These are phyloP conservation scores for Houttuynia cordata DNA, from an alignment of 164 flowering plant genomes.

Conservation along the genomic window DNA sequence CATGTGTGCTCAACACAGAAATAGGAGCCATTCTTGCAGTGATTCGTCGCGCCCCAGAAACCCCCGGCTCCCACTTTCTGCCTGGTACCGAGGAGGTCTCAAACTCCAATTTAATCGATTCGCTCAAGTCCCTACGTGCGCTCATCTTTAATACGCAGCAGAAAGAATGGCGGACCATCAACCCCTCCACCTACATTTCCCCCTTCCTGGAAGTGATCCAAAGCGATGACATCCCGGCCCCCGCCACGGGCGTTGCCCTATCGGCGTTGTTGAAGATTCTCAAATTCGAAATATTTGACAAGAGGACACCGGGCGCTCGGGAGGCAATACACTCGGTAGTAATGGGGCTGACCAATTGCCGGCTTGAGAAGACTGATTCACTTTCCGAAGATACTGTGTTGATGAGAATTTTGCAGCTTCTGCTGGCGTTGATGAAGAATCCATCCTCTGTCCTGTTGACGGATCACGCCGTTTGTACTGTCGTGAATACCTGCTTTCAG, in stretches of 20 bases:
- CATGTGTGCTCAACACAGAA: slow-evolving; percentile 89
- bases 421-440: slow-evolving; percentile 42
- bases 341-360: slow-evolving; percentile 43
- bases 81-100: slow-evolving; percentile 34
- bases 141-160: slow-evolving; percentile 60
- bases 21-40: slow-evolving; percentile 78
- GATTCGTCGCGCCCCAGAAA: slow-evolving; percentile 38
- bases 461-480: slow-evolving; percentile 58
- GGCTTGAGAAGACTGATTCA: slow-evolving; percentile 46
- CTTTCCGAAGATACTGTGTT: slow-evolving; percentile 44
- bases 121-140: slow-evolving; percentile 62
- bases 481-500: slow-evolving; percentile 69
- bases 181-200: slow-evolving; percentile 57
- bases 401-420: slow-evolving; percentile 54
- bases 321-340: slow-evolving; percentile 50
- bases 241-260: slow-evolving; percentile 61
- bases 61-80: slow-evolving; percentile 21
- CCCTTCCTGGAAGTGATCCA: slow-evolving; percentile 80
- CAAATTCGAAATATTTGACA: slow-evolving; percentile 49
- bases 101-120: slow-evolving; percentile 36
- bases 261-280: slow-evolving; percentile 59
- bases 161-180: slow-evolving; percentile 60
- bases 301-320: slow-evolving; percentile 54
- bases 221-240: slow-evolving; percentile 59
- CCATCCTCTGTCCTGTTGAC: slow-evolving; percentile 38